Conservation (phyloP, 2,329 filamentous ascomycete genomes). For the Hypoxylon sp. region DNA sequence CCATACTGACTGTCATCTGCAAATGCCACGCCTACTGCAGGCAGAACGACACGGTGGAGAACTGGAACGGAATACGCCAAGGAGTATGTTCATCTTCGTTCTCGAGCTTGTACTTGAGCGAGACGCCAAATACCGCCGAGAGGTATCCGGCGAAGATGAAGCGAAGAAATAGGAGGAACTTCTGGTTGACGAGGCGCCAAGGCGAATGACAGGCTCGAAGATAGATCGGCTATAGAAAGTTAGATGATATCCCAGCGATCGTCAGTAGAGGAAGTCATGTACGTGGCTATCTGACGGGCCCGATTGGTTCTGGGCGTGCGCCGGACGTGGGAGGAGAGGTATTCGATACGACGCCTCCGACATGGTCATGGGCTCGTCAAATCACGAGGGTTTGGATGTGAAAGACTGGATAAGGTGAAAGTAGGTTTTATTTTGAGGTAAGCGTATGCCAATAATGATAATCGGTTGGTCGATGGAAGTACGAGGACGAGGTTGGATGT, state of each 20-base stretch:
- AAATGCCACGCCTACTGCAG: constrained; percentile 60
- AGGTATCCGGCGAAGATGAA: constrained; percentile 59
- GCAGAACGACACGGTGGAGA: constrained; percentile 59
- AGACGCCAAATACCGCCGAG: constrained; percentile 55
- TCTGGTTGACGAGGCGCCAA: constrained; percentile 61
- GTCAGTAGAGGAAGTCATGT: constrained; percentile 20
- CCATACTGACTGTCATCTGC: constrained; percentile 59
- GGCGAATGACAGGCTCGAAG: constrained; percentile 65
- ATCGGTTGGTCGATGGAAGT: background rate
- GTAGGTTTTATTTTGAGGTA: constrained; percentile 23
- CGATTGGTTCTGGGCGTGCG: constrained; percentile 18
- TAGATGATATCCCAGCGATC: constrained; percentile 28
- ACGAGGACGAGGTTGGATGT: background rate
- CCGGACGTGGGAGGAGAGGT: constrained; percentile 46
- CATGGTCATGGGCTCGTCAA: constrained; percentile 35
- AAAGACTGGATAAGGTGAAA: background rate
- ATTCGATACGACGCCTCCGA: constrained; percentile 42
- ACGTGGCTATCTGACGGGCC: constrained; percentile 50
- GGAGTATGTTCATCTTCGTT: constrained; percentile 54
- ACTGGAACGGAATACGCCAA: constrained; percentile 62
- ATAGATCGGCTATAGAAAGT: constrained; percentile 59
- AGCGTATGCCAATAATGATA: background rate
- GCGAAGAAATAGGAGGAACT: constrained; percentile 59
- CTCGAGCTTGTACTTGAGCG: constrained; percentile 60
- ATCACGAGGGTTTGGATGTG: constrained; percentile 9